Conservation (phyloP, 2,329 filamentous ascomycete genomes). For the Didymella sp. region DNA sequence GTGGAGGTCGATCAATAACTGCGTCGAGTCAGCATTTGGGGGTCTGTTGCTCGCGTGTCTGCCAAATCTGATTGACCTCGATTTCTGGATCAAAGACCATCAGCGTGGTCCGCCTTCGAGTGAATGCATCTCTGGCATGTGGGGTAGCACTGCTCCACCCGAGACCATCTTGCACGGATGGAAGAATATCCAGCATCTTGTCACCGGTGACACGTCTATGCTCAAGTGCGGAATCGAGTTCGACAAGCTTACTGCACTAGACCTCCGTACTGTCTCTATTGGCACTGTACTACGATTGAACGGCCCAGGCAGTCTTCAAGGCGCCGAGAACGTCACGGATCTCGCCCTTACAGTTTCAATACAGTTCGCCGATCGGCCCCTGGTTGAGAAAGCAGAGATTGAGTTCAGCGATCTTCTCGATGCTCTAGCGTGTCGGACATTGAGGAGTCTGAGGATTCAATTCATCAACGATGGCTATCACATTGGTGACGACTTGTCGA, state of each 20-base stretch:
- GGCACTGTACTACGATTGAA: conserved; percentile 29
- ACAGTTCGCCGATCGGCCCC: conserved; percentile 26
- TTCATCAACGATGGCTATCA: conserved; percentile 30
- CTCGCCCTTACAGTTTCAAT: conserved; percentile 25
- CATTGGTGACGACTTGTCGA: conserved; percentile 20
- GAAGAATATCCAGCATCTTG: conserved; percentile 22
- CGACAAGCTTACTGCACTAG: conserved; percentile 23
- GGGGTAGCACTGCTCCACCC: conserved; percentile 24
- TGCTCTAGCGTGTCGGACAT: conserved; percentile 24
- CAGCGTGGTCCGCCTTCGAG: conserved; percentile 24
- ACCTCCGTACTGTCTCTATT: conserved; percentile 25
- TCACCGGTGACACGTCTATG: conserved; percentile 24
- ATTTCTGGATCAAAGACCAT: conserved; percentile 32
- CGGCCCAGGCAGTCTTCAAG: conserved; percentile 31
- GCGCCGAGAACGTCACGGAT: conserved; percentile 23
- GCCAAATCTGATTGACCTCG: conserved; percentile 29
- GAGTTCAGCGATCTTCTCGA: conserved; percentile 29
- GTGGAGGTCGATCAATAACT: conserved; percentile 27
- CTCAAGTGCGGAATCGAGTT: conserved; percentile 26
- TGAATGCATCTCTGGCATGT: conserved; percentile 32
- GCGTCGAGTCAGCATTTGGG: conserved; percentile 34
- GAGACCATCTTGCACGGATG: conserved; percentile 9
- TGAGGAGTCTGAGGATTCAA: conserved; percentile 25
- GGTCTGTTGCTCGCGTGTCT: conserved; percentile 29
- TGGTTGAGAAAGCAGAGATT: conserved; percentile 24